Percentiles rank a stretch among this genome's conserved stretches.
phyloP scores from a whole-genome alignment of 2,329 filamentous ascomycete genomes.

The Epichloe sibirici region DNA sequence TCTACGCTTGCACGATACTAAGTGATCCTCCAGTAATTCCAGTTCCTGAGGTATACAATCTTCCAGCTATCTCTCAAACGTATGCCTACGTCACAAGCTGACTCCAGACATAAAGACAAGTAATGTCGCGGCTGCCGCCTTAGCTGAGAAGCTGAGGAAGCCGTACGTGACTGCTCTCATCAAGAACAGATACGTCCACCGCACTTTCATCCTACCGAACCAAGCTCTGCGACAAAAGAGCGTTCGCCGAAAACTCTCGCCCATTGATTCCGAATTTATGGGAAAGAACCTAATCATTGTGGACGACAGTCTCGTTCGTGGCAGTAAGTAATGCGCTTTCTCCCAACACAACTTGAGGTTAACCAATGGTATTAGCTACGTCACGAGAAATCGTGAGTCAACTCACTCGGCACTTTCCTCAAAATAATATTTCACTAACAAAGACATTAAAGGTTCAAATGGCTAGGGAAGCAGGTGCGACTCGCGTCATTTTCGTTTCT shows the following conservation, averaged over 20 bases:
- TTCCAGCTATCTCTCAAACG: neutral
- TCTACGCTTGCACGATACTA: too few relatives aligned
- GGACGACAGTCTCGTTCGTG: conserved; percentile 82
- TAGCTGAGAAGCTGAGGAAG: conserved; percentile 64
- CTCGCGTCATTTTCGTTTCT: conserved; percentile 70
- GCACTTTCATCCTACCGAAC: conserved; percentile 22
- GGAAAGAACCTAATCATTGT: conserved; percentile 72
- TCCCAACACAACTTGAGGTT: conserved; percentile 18
- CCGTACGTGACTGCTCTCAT: conserved; percentile 74
- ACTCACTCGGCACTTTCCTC: too few relatives aligned
- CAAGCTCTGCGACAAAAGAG: conserved; percentile 52
- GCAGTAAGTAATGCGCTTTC: neutral
- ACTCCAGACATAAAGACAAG: conserved; percentile 42
- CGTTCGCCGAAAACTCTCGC: conserved; percentile 78
- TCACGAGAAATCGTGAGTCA: conserved; percentile 13
- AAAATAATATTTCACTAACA: neutral
- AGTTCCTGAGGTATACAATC: conserved; percentile 35
- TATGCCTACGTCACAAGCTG: neutral
- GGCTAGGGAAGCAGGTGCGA: conserved; percentile 73
- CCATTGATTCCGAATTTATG: conserved; percentile 75
- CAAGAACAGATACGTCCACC: conserved; percentile 46
- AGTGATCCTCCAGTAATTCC: conserved; percentile 48
- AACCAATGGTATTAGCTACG: conserved; percentile 4
- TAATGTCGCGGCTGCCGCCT: conserved; percentile 65
- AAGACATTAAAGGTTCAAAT: conserved; percentile 34